Conservation (phyloP, 192 early-diverging fungal genomes). For the Backusella liffmaniae region DNA sequence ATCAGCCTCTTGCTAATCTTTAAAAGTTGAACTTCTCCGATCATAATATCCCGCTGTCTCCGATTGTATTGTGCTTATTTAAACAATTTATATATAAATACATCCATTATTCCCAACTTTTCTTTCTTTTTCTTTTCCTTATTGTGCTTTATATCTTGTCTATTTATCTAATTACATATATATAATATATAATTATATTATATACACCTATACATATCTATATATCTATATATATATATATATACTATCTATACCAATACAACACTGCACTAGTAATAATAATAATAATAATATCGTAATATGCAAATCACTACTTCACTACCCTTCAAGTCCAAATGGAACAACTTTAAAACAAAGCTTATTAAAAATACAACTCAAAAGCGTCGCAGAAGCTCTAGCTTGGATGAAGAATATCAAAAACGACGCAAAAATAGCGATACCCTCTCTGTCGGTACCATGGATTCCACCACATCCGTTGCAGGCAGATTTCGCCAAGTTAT, state of each 20-base stretch:
- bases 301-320: conserved; percentile 9
- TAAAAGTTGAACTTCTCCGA: not conserved
- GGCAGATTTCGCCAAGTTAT: conserved; percentile 10
- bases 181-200: not conserved
- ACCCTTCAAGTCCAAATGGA: conserved; percentile 14
- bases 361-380: not conserved
- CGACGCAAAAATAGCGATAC: conserved; percentile 6
- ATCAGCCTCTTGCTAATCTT: not conserved
- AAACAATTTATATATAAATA: conserved; percentile 2
- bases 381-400: not conserved
- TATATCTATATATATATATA: not conserved
- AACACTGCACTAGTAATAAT: not conserved
- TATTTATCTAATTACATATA: not conserved
- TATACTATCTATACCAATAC: not conserved
- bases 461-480: not conserved
- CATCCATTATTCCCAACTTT: not conserved
- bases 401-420: not conserved
- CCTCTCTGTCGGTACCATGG: conserved; percentile 1
- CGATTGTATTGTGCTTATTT: not conserved
- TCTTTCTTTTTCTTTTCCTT: not conserved
- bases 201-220: not conserved
- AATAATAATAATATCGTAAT: not conserved
- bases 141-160: not conserved
- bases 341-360: conserved; percentile 1
- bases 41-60: not conserved